phyloP scores from a whole-genome alignment of 192 early-diverging fungal species.

The Gryganskiella cystojenkinii region DNA sequence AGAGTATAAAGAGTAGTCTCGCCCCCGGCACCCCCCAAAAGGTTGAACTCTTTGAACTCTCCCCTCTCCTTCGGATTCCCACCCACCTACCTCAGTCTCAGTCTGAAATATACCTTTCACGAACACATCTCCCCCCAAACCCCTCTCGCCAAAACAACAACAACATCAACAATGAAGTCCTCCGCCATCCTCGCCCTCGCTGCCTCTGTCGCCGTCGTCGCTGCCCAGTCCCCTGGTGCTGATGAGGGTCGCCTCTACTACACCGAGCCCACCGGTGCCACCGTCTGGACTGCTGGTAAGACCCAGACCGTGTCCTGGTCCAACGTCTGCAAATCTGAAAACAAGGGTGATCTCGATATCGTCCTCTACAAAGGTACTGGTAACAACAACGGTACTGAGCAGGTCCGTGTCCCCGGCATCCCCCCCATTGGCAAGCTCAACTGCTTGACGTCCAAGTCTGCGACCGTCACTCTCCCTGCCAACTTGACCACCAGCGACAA shows the following conservation, averaged over 20 bases:
- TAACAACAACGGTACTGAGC: slow-evolving; percentile 19
- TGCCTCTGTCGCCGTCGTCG: slow-evolving; percentile 26
- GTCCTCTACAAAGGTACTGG: slow-evolving; percentile 39
- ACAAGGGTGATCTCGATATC: slow-evolving; percentile 31
- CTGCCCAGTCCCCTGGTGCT: slow-evolving; percentile 31
- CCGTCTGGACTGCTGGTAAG: slow-evolving; percentile 37
- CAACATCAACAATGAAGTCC: slow-evolving; percentile 34
- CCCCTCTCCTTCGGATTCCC: slow-evolving; percentile 30
- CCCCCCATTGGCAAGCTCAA: slow-evolving; percentile 21
- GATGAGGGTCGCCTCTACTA: slow-evolving; percentile 48
- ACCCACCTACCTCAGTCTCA: slow-evolving; percentile 23
- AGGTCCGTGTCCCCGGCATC: slow-evolving; percentile 30
- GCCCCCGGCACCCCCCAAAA: neutral
- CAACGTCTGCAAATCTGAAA: slow-evolving; percentile 32
- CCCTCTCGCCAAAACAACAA: neutral
- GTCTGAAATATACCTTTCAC: neutral
- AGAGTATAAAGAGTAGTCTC: slow-evolving; percentile 14
- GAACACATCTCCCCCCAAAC: neutral
- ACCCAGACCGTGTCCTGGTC: slow-evolving; percentile 38
- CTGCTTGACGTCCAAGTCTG: slow-evolving; percentile 35
- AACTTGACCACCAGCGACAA: slow-evolving; percentile 38
- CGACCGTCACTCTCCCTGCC: slow-evolving; percentile 29
- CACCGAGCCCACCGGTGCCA: slow-evolving; percentile 28
- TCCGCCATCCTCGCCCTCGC: slow-evolving; percentile 26
- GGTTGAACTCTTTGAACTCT: slow-evolving; percentile 16